Base-by-base conservation (phyloP, 2,329 filamentous ascomycete species). In the Pseudocercospora pini-densiflorae region DNA sequence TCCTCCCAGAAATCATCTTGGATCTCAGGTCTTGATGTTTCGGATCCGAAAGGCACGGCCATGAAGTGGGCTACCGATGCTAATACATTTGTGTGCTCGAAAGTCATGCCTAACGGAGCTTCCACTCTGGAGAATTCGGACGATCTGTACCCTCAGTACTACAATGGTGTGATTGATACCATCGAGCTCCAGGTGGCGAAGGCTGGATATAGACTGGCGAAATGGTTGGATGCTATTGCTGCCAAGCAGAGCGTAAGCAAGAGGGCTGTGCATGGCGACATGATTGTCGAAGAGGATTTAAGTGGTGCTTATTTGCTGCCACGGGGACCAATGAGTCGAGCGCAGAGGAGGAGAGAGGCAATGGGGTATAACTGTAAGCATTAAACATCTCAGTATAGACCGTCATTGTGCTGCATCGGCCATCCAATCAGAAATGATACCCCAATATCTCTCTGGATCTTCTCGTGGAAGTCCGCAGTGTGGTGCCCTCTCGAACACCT, bases 391-490 rank as follows among this genome's bases (percentile, higher is more conserved):
- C 33, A 14, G 14, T 14, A 16, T 14, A 36, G 33, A 36, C 33
- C 33, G 2, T 36, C 33, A 36, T 14, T 14, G 33, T 36, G 33
- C 12, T 36, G 33, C 33, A 36, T 36, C 12, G 10, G 33, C 3
- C 40, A 43, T 43, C 47, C 47, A 51, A 14, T 24, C 47, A 14
- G 19, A 27, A 12, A 51, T n/a, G 14, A 51, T 51, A 27, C 21
- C 66, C 88, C 88, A 90, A 72, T 90, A 91, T 74, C 84, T 80
- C 33, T 81, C 81, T 0, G 84, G 83, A 63, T 88, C 83, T 75
- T 82, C 77, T 19, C 84, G 80, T 79, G 90, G 85, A 73, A 90
- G 87, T 1, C 86, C 87, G 19, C 89, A 88, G 75, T 91, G 88
- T 1, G 82, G 78, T 59, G 85, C 88, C 3, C 83, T 85, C 59